Evolutionary conservation across 2,329 filamentous ascomycete species (phyloP), one percentile per base, ranked within the genome.

Genomic region (Emergomyces orientalis): DNA sequence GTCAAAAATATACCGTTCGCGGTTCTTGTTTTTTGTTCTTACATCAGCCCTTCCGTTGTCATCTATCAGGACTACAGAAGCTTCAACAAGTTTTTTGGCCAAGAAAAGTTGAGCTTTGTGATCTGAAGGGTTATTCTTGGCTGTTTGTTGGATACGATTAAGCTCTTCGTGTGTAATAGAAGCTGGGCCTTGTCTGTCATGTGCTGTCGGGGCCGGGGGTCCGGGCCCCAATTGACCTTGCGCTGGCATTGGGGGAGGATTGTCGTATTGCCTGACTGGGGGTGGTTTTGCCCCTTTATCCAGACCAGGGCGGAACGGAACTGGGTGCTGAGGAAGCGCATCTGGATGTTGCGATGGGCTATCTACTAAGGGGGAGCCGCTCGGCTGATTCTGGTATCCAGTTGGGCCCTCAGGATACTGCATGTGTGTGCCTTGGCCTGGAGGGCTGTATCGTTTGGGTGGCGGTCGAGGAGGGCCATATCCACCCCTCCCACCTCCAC

Each of bases 21-120:
- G 87, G 65, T 84, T 85, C 72, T 84, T 86, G 65, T 79, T 80
- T 43, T 80, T 81, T 0, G 82, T 81, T 62, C 81, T 84, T 1
- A 87, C 81, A 69, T 94, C 90, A 9, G 85, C 82, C 30, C 88
- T 86, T 9, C 86, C 84, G 69, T 87, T 87, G 45, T 91, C 87
- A 67, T 91, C 89, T 2, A 91, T 85, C 1, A 99, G 82, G 5
- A 89, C 85, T 14, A 87, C 86, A 0, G 91, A 86, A 1, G 93
- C 94, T 76, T 97, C 91, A 1, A 96, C 86, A 5, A 97, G 79
- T 69, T 88, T 90, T 77, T 92, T 93, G 0, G 90, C 91, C 22
- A 96, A 80, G 11, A 81, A 79, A 62, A 99, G 79, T 17, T 89
- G 88, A 2, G 86, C 82, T 56, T 83, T 83, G 65, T 88, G 84